Base-by-base conservation (phyloP, 306 rosid genomes). In the Ziziphus jujuba region DNA sequence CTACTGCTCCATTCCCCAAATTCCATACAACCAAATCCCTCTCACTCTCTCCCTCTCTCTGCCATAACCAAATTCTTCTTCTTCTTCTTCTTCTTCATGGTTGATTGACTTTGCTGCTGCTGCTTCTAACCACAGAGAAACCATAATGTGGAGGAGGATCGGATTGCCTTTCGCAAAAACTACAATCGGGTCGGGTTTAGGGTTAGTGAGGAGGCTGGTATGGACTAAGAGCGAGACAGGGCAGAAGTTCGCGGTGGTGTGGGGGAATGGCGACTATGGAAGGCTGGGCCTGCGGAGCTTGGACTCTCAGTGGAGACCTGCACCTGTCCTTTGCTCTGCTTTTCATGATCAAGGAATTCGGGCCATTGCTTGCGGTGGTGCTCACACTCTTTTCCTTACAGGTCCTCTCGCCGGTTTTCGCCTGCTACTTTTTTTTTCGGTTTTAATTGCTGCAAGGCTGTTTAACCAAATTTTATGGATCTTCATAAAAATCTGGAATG, bases 211-310 rank as follows among this genome's bases (percentile, higher is more conserved):
- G 38, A 80, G 92, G 59, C 77, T 83, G 59, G 65, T 75, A 56
- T 79, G 87, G 9, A 57, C 55, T 34, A 28, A 22, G 28, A 72
- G 40, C 56, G 82, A 72, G 45, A 61, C 70, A 6, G 85, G 80
- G 28, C 82, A 76, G 84, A 81, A 65, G 57, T 78, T 87, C 72
- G 98, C 88, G 0, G 93, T 89, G 54, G 61, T 92, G 15, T 92
- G 95, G 92, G 98, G 98, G 0, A 92, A 92, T 71, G 98, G 95
- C 5, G 98, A 92, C 74, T 84, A 71, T 55, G 97, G 98, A 3
- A 82, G 98, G 71, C 85, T 89, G 34, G 98, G 98, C 28, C 85
- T 86, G 9, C 91, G 97, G 9, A 67, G 54, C 70, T 77, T 89
- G 84, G 80, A 77, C 56, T 92, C 98, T 65, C 98, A 84, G 65